Evolutionary conservation across 2,329 filamentous ascomycete species (phyloP), one percentile per base, ranked within the genome.

Genomic region (Cyphellophora europaea): DNA sequence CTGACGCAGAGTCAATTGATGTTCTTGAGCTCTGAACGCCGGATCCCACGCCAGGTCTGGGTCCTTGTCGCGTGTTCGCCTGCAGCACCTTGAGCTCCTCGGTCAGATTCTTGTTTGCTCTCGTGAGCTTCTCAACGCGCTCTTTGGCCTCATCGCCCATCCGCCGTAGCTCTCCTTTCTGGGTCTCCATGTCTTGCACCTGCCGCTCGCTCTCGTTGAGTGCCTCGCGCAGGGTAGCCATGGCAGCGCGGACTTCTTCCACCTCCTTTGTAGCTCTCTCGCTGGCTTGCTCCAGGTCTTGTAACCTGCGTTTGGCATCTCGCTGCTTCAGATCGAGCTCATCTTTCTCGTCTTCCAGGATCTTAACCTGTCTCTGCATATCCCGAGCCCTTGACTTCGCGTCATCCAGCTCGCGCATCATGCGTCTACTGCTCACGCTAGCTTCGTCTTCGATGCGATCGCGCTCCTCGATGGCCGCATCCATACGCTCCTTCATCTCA

Each of bases 391-490:
- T 83, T 33, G 70, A 69, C 56, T 81, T 86, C 25, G 94, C 66
- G 48, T 96, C 89, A 55, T 96, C 91, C 3, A 85, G 69, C 63
- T 96, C 91, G 31, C 88, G 72, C 5, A 83, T 75, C 41, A 80
- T 79, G 28, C 83, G 74, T 34, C 89, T 73, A 10, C 81, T 82
- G 32, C 83, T 71, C 0, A 78, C 82, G 50, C 77, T 85, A 3
- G 86, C 79, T 60, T 96, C 88, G 43, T 96, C 88, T 58, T 98
- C 89, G 2, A 87, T 79, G 2, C 86, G 77, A 55, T 98, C 91
- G 12, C 91, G 77, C 58, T 98, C 91, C 55, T 95, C 88, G n/a
- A 93, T 72, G 0, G 88, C 88, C 1, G 83, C 70, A 51, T 96
- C 89, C 71, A 96, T 80, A 2, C 82, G 77, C 38, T 85, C 78